A percentile compares a stretch with the other conserved stretches of the same genome.
Conservation (phyloP, 139 green algal species). For the Dunaliella primolecta region DNA sequence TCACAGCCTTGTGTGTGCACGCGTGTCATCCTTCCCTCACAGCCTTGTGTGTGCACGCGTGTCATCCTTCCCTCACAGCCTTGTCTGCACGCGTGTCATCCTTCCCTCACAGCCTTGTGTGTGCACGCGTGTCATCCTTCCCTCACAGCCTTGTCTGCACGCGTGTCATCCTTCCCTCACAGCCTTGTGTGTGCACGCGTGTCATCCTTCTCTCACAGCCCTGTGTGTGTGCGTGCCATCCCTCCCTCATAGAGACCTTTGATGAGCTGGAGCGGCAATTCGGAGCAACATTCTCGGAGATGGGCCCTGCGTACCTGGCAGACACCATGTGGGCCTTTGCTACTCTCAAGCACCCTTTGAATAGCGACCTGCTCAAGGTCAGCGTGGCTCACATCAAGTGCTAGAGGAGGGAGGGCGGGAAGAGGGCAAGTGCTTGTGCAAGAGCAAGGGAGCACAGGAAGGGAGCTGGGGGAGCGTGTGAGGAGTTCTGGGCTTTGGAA, state of each 20-base stretch:
- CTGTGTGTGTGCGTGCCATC: background rate
- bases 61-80: no score
- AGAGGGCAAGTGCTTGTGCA: no score
- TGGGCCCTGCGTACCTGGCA: background rate
- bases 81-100: no score
- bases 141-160: background rate
- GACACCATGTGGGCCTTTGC: background rate
- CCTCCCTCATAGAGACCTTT: background rate
- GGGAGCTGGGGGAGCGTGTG: no score
- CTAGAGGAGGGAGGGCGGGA: background rate
- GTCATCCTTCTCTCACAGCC: background rate
- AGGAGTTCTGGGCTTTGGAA: no score
- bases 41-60: no score
- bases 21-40: background rate
- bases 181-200: background rate
- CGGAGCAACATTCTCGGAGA: background rate
- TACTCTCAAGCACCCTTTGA: background rate
- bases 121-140: no score
- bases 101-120: background rate
- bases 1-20: background rate
- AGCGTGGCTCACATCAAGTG: background rate
- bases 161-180: background rate
- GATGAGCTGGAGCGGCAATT: background rate
- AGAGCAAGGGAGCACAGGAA: background rate
- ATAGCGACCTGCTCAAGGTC: background rate